These are phyloP conservation scores for Dothideomycetidae sp. DNA, from an alignment of 2,329 filamentous ascomycete genomes.

Conservation along the genomic window DNA sequence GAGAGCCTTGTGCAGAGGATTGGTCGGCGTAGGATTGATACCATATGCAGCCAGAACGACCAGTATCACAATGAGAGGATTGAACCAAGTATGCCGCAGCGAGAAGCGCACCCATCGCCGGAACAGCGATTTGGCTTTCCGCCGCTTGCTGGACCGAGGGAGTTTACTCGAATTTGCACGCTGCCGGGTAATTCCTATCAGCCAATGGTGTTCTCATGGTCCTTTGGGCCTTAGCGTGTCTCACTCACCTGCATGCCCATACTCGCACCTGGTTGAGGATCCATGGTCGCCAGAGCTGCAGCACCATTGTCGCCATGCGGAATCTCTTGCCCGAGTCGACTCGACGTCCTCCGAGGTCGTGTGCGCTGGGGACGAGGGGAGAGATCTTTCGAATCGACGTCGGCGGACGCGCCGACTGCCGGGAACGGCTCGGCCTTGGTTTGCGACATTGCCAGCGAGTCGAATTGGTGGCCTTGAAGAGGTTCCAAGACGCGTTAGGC, in stretches of 20 bases:
- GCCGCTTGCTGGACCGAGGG: conserved; percentile 30
- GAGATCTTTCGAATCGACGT: not conserved
- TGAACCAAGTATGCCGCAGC: conserved; percentile 45
- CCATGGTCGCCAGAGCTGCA: conserved; percentile 35
- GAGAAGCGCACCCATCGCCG: conserved; percentile 32
- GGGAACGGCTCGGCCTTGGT: not conserved
- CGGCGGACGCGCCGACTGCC: not conserved
- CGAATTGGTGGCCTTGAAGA: too few species aligned
- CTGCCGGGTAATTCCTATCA: conserved; percentile 8
- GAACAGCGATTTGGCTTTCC: conserved; percentile 30
- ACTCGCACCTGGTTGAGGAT: conserved; percentile 9
- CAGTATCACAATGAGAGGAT: conserved; percentile 53
- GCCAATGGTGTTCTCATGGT: conserved; percentile 7
- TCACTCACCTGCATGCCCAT: conserved; percentile 4
- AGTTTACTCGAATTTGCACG: conserved; percentile 12
- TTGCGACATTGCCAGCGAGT: too few species aligned
- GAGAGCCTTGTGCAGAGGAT: conserved; percentile 66
- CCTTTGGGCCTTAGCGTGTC: conserved; percentile 11
- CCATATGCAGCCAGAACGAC: conserved; percentile 55
- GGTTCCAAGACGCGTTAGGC: too few species aligned
- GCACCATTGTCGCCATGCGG: conserved; percentile 39
- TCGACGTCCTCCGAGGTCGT: conserved; percentile 30
- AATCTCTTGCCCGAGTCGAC: conserved; percentile 36
- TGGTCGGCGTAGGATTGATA: conserved; percentile 60
- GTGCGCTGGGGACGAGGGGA: not conserved